Evolutionary conservation across 306 rosid species (phyloP).

Genomic region (Abrus pulchellus): DNA sequence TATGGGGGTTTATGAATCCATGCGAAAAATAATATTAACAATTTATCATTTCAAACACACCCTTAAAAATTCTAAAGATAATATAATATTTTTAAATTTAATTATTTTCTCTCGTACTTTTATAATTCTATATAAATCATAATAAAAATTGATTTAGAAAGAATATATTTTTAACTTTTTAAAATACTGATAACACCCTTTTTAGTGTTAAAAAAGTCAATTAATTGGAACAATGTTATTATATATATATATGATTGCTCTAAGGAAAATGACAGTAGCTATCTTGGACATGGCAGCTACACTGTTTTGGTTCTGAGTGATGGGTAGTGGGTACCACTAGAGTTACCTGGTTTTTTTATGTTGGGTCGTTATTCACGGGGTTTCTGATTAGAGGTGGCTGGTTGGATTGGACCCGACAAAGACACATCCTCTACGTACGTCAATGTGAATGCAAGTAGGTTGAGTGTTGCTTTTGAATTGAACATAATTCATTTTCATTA

Average conservation of each 20-base stretch:
- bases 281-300: not conserved
- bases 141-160: no score
- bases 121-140: no score
- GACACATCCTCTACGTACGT: conserved; percentile 14
- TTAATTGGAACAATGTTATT: not conserved
- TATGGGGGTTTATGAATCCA: no score
- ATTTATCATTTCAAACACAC: no score
- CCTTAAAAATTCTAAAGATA: no score
- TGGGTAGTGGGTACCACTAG: conserved; percentile 11
- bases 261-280: not conserved
- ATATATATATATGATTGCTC: not conserved
- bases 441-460: not conserved
- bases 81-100: no score
- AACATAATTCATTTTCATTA: no score
- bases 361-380: conserved; percentile 38
- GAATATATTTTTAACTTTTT: no score
- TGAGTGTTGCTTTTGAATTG: no score
- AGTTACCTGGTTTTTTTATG: not conserved
- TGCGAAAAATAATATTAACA: no score
- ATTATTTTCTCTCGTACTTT: no score
- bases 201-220: not conserved
- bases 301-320: not conserved
- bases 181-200: no score
- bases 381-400: not conserved
- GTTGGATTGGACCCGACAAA: conserved; percentile 5